Percentiles rank a stretch among this genome's conserved stretches.
phyloP scores from a whole-genome alignment of 75 land plant genomes.

The Picea glauca region DNA sequence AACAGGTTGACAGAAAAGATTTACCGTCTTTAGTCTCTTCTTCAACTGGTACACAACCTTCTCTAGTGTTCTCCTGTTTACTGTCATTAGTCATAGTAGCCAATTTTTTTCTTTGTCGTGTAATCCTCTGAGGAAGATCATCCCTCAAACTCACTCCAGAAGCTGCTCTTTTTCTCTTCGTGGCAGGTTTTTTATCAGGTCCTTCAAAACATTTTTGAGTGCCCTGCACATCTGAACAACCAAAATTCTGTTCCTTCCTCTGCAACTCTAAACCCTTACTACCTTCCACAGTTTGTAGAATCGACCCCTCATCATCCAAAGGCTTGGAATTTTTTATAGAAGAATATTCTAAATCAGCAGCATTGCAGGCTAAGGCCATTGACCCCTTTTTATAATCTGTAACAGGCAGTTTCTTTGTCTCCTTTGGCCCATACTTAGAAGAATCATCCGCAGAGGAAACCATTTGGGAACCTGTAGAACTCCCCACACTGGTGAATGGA shows the following conservation, averaged over 20 bases:
- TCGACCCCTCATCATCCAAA: not conserved
- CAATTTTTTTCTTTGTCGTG: not conserved
- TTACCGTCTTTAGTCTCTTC: not conserved
- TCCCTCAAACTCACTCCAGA: not conserved
- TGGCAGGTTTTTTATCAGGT: conserved; percentile 1
- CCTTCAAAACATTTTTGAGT: not conserved
- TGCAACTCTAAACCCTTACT: conserved; percentile 2
- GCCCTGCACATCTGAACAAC: not conserved
- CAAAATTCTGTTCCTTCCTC: not conserved
- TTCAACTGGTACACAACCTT: not conserved
- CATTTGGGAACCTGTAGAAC: not conserved
- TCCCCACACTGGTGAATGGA: not conserved
- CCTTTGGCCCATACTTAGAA: conserved; percentile 3
- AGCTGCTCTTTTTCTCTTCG: not conserved
- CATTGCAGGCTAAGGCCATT: not conserved
- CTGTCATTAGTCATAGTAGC: not conserved
- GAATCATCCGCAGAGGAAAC: not conserved
- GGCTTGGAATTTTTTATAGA: conserved; percentile 1
- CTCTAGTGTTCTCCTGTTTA: not conserved
- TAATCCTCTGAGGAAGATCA: not conserved
- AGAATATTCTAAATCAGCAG: conserved; percentile 8
- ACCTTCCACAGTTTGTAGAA: not conserved
- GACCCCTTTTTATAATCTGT: not conserved
- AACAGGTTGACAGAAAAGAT: not conserved
- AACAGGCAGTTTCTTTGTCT: not conserved